Evolutionary conservation across 306 rosid species (phyloP), one percentile per base, ranked within the genome.

Genomic region (Dryas alaskensis): DNA sequence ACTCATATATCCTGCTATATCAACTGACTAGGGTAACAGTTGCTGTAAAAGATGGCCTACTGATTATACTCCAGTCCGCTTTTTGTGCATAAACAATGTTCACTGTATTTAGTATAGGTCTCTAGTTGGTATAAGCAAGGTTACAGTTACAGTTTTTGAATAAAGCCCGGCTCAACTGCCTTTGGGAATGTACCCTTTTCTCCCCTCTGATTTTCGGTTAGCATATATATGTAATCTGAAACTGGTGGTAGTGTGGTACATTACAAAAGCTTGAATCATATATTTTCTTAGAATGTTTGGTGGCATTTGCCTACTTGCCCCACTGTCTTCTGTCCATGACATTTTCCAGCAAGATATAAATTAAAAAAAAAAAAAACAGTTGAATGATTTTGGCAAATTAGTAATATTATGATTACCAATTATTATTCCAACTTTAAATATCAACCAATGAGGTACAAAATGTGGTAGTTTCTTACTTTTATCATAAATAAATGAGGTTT

Each of bases 31-130:
- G 7, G 22, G 47, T 40, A 44, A 46, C 45, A 7, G 14, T 10
- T 71, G 53, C 54, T 60, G 44, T 44, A 6, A 19, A 70, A 43
- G 31, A 59, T 71, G 10, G 17, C 4, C 8, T 22, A 14, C 37
- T 25, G 19, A 58, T 72, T 58, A 58, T 72, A 58, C 53, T 40
- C 17, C 64, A 7, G 25, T 14, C 19, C 42, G 69, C 37, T 8
- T 44, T 43, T 17, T 17, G 44, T 60, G 67, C 19, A 0, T 19
- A 57, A 45, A 58, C 57, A 59, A 44, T 58, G 31, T 58, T 27
- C 27, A 27, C 47, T 42, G 61, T 72, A 72, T 44, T 59, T 72
- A 72, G 40, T 46, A 37, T 52, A n/a, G 70, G 10, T 11, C 70
- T 43, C 70, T 11, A 44, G 70, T 63, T 63, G 48, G 48, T 45